Base-by-base conservation (phyloP, 176 grass and related monocot genomes). In the Ensete glaucum region DNA sequence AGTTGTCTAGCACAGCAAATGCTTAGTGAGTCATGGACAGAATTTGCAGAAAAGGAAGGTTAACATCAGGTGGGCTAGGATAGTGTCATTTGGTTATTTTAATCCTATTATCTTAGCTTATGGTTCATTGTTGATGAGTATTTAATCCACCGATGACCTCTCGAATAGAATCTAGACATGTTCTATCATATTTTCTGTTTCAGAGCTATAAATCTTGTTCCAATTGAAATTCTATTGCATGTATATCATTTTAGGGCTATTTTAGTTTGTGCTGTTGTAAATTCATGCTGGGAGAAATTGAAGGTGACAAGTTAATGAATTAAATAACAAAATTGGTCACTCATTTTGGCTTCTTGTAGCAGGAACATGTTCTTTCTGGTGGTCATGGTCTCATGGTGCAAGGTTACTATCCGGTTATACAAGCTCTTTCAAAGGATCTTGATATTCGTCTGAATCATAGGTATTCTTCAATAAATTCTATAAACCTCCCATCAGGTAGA, bases 301-400 rank as follows among this genome's bases (percentile, higher is more conserved):
- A 34, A 34, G 34, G 34, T 43, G 34, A 43, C 34, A 43, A 43
- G 34, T 43, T 3, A 43, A 43, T 43, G 34, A 43, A 43, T 43
- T 6, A 43, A 43, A 43, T 43, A 43, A 43, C 34, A 43, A 5
- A 5, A 43, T 4, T 55, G 21, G 66, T 78, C 62, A 12, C 21
- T 78, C 43, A 51, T 83, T 43, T 43, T 43, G 4, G 3, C 52
- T 84, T 70, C 52, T 49, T 50, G 56, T 57, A 11, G 72, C 76
- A 96, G 90, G 95, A 98, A 82, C 82, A 78, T 84, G 88, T 98
- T 72, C 90, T 98, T 69, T 78, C 95, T 74, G 95, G 95, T 73
- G 95, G 90, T 55, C 95, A 99, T 94, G 95, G 95, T n/a, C 84
- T 94, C 71, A 99, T 94, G 95, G 86, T 99, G 63, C 87, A 99